These are phyloP conservation scores for Lotmaria passim DNA, from an alignment of 208 protist species.

Conservation along the genomic window DNA sequence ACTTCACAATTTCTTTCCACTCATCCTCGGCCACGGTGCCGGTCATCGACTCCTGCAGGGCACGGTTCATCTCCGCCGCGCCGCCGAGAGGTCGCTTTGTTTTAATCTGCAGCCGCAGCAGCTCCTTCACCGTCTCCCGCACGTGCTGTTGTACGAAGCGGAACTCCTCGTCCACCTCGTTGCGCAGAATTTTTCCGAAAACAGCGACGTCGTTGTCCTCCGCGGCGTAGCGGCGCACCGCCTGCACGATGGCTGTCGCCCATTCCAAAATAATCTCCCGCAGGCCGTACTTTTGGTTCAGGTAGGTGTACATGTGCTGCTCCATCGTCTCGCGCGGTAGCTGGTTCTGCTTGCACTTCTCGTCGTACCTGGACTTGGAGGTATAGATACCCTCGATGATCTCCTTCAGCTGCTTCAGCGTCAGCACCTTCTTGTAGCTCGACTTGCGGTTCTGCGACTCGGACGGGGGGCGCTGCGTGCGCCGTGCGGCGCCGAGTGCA, in stretches of 20 bases:
- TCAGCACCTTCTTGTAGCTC: constrained; percentile 53
- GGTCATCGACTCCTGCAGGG: constrained; percentile 59
- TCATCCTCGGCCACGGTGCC: constrained; percentile 70
- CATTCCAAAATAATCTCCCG: constrained; percentile 86
- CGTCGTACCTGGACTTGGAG: constrained; percentile 89
- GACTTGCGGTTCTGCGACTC: constrained; percentile 20
- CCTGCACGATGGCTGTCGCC: constrained; percentile 74
- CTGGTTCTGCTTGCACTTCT: constrained; percentile 71
- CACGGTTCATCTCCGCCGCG: constrained; percentile 53
- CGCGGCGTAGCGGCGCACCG: constrained; percentile 64
- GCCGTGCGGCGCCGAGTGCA: not conserved
- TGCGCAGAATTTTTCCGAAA: constrained; percentile 90
- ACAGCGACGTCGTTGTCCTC: constrained; percentile 91
- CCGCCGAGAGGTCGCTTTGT: constrained; percentile 51
- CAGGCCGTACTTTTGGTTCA: constrained; percentile 91
- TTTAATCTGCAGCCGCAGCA: constrained; percentile 76
- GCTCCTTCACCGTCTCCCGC: constrained; percentile 80
- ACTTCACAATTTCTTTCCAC: constrained; percentile 86
- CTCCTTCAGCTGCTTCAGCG: constrained; percentile 80
- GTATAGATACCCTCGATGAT: constrained; percentile 89
- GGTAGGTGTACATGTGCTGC: constrained; percentile 93
- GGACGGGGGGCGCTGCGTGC: constrained; percentile 12
- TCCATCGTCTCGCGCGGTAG: constrained; percentile 92
- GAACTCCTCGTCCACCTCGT: constrained; percentile 94
- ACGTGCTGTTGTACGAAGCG: constrained; percentile 88